phyloP scores from a whole-genome alignment of 2,329 filamentous ascomycete genomes.

The Chaetomium strumarium region DNA sequence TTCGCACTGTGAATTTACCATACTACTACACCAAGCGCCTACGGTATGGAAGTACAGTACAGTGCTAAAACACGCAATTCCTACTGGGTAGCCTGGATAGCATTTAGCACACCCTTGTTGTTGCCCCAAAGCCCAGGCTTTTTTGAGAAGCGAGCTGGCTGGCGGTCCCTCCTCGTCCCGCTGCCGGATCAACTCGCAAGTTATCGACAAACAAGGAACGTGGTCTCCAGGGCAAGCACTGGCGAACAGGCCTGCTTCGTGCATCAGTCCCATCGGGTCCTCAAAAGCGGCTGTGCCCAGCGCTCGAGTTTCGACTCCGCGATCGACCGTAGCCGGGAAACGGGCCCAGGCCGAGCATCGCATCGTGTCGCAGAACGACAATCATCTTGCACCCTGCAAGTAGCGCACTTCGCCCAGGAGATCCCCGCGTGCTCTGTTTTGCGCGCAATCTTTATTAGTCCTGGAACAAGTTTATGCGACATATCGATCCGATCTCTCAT shows the following conservation, averaged over 20 bases:
- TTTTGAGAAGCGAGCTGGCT: slow-evolving; percentile 6
- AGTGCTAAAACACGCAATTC: too few relatives aligned
- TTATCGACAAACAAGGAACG: slow-evolving; percentile 11
- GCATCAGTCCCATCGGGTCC: too few relatives aligned
- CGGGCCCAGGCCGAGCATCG: slow-evolving; percentile 9
- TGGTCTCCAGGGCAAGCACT: neutral
- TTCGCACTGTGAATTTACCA: too few relatives aligned
- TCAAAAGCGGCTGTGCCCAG: neutral
- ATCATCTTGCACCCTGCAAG: slow-evolving; percentile 6
- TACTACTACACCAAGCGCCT: too few relatives aligned
- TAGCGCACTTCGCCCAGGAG: neutral
- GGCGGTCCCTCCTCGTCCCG: slow-evolving; percentile 8
- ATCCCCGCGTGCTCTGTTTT: slow-evolving; percentile 4
- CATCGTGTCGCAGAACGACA: slow-evolving; percentile 20
- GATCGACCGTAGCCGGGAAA: slow-evolving; percentile 9
- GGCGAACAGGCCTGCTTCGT: neutral
- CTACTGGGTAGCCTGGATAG: too few relatives aligned
- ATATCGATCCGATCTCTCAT: slow-evolving; percentile 7
- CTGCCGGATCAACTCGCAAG: slow-evolving; percentile 16
- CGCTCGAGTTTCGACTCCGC: neutral
- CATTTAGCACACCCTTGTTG: neutral
- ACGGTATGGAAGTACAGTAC: too few relatives aligned
- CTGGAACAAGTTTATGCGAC: slow-evolving; percentile 9
- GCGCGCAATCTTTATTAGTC: neutral
- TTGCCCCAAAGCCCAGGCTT: neutral